Conservation (phyloP, 495 filamentous ascomycete genomes). For the Penicillium pulvis region DNA sequence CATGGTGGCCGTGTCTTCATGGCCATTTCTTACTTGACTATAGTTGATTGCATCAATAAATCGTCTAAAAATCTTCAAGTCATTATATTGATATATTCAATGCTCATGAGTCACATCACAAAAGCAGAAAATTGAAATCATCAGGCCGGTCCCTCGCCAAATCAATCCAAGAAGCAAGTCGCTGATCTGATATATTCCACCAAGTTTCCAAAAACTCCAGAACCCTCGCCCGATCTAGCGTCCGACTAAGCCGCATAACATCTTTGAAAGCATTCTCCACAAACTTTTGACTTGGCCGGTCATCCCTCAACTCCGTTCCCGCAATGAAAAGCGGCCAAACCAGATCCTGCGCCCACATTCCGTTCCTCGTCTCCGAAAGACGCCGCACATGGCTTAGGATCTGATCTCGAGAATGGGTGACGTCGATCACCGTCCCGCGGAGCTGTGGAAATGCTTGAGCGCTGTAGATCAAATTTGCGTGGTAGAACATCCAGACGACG, state of each 20-base stretch:
- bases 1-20: too few relatives aligned
- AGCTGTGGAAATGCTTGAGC: constrained; percentile 22
- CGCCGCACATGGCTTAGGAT: constrained; percentile 21
- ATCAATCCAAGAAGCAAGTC: constrained; percentile 16
- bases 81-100: neutral
- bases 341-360: constrained; percentile 27
- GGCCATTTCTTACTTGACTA: too few relatives aligned
- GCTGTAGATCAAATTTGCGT: constrained; percentile 30
- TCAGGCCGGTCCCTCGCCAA: constrained; percentile 13
- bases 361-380: constrained; percentile 19
- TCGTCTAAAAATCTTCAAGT: neutral
- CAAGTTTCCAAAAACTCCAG: constrained; percentile 19
- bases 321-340: constrained; percentile 33
- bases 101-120: neutral
- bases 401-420: constrained; percentile 19
- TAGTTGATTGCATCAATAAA: too few relatives aligned
- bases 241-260: constrained; percentile 24
- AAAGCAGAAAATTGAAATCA: constrained; percentile 11
- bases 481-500: constrained; percentile 28
- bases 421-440: constrained; percentile 1
- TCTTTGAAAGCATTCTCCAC: constrained; percentile 11
- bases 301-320: constrained; percentile 25
- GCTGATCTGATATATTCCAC: constrained; percentile 8
- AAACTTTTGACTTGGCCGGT: constrained; percentile 9
- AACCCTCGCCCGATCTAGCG: constrained; percentile 18